Conservation (phyloP, 2,329 filamentous ascomycete species). For the Pyrenophora seminiperda region DNA sequence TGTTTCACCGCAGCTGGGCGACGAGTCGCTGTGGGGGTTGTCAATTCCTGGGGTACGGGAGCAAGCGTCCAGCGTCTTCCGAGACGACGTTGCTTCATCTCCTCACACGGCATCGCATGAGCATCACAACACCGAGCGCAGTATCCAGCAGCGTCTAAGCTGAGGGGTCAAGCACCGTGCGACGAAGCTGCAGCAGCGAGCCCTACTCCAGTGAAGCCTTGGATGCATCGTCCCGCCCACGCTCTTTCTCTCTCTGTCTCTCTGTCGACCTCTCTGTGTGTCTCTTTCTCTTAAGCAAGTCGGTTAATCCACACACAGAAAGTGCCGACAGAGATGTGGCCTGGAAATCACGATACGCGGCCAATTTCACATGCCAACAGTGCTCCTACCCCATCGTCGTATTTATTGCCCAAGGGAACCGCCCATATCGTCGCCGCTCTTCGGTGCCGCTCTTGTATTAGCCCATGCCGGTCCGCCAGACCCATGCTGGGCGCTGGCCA, state of each 20-base stretch:
- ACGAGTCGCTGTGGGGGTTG: conserved; percentile 21
- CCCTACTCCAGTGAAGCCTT: no score
- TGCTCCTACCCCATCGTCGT: conserved; percentile 4
- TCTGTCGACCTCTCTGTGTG: no score
- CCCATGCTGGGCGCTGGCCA: conserved; percentile 17
- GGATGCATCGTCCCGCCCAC: conserved; percentile 24
- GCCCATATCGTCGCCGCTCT: conserved; percentile 19
- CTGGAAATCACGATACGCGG: conserved; percentile 13
- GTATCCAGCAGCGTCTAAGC: conserved; percentile 17
- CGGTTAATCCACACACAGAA: conserved; percentile 21
- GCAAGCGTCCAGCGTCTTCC: conserved; percentile 14
- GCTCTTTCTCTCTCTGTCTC: conserved; percentile 13
- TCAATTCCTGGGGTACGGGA: conserved; percentile 28
- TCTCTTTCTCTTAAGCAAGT: conserved; percentile 24
- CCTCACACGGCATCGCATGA: conserved; percentile 1
- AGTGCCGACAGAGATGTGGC: conserved; percentile 13
- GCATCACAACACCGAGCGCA: conserved; percentile 28
- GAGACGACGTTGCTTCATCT: conserved; percentile 8
- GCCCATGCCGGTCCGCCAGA: conserved; percentile 13
- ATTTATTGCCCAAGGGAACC: conserved; percentile 12
- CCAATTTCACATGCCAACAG: conserved; percentile 7
- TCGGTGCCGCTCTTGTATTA: conserved; percentile 14
- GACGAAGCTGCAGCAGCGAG: conserved; percentile 16
- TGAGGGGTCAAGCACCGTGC: conserved; percentile 12
- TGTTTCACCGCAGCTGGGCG: conserved; percentile 26